A percentile compares a stretch with the other conserved stretches of the same genome.
phyloP scores from a whole-genome alignment of 306 rosid species.

The Begonia fuchsioides region DNA sequence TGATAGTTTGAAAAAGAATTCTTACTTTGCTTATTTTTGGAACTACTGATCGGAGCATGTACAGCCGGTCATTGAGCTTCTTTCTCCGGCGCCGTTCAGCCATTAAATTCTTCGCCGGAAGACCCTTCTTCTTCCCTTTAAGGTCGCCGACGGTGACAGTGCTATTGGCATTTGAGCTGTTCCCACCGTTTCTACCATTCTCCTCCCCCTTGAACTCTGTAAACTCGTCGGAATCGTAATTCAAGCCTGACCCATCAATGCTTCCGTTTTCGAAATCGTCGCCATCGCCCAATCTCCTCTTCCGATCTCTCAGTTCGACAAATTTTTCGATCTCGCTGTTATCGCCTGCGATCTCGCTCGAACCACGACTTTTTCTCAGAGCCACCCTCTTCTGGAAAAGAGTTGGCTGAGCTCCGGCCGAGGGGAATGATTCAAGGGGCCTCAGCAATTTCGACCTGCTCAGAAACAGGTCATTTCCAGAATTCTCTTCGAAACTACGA shows the following conservation, averaged over 20 bases:
- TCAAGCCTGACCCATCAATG: conserved; percentile 42
- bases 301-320: conserved; percentile 6
- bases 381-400: conserved; percentile 69
- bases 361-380: conserved; percentile 14
- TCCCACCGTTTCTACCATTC: conserved; percentile 27
- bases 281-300: conserved; percentile 14
- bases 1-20: neutral
- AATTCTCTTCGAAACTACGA: conserved; percentile 21
- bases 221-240: conserved; percentile 73
- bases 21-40: conserved; percentile 95
- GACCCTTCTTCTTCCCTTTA: conserved; percentile 87
- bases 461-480: conserved; percentile 32
- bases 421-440: conserved; percentile 38
- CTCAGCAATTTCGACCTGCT: conserved; percentile 35
- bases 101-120: conserved; percentile 94
- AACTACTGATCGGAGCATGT: conserved; percentile 95
- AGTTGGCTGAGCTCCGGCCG: conserved; percentile 51
- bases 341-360: conserved; percentile 2
- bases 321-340: neutral
- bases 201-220: conserved; percentile 37
- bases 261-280: conserved; percentile 31
- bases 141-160: conserved; percentile 43
- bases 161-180: conserved; percentile 35
- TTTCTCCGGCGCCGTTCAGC: conserved; percentile 97
- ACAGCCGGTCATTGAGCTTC: conserved; percentile 94